Evolutionary conservation across 768 basidiomycete genomes (phyloP), one percentile per base, ranked within the genome.

Genomic region (Leccinum incarnatum): DNA sequence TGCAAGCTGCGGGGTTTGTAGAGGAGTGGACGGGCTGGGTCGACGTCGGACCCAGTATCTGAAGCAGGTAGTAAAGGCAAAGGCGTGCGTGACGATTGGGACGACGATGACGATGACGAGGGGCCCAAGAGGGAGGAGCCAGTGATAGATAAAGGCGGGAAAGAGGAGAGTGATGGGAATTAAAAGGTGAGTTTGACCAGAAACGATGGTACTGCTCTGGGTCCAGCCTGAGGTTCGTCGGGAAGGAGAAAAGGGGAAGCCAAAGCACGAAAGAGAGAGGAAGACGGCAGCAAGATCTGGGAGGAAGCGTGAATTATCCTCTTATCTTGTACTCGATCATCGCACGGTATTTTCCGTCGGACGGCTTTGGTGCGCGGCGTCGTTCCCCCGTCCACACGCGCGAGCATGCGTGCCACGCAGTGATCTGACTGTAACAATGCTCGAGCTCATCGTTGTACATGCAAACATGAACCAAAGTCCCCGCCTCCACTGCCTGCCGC

Each of bases 361-460:
- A 29, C 30, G 46, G 3, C 19, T n/a, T 56, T 50, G 2, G 11
- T 5, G n/a, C 29, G 21, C 14, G 21, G 23, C 15, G 30, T 19
- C 3, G 30, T 45, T n/a, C 19, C 19, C 30, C 8, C 45, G 19
- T 3, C 12, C 45, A 42, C 37, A 34, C 55, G 32, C 23, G 17
- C 21, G 10, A 14, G 6, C n/a, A 32, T 12, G 17, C 32, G 4
- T 27, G 27, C 27, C 30, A 19, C 52, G 14, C 32, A 19, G 23
- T 17, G 3, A 40, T 46, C 47, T 15, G 8, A 58, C 19, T 88
- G 88, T 54, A 89, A 89, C 87, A 12, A 91, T 90, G 88, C 88
- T 88, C 1, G 74, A 81, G 30, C 70, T 90, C n/a, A 71, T 89
- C 50, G 74, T 85, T 2, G 64, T 78, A 0, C 64, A 69, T 3